Evolutionary conservation across 2,329 filamentous ascomycete species (phyloP).

Genomic region (Trichoderma sp.): DNA sequence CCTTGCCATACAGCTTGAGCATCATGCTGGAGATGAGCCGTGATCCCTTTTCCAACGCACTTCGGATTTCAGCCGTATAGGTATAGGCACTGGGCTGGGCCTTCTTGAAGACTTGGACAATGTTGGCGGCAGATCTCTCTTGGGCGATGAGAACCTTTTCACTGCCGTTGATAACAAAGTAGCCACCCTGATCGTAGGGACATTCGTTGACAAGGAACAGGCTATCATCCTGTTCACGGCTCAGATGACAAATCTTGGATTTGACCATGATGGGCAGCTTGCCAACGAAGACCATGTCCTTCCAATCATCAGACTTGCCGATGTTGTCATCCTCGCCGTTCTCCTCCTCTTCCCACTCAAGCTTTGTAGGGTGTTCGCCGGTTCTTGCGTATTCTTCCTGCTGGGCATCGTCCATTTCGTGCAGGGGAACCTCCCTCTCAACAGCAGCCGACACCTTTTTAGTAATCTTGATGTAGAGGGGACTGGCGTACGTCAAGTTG

Average conservation of each 20-base stretch:
- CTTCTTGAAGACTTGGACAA: slow-evolving; percentile 99
- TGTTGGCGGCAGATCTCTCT: slow-evolving; percentile 95
- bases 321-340: slow-evolving; percentile 49
- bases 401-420: slow-evolving; percentile 68
- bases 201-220: slow-evolving; percentile 94
- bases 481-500: slow-evolving; percentile 92
- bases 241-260: slow-evolving; percentile 90
- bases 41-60: slow-evolving; percentile 93
- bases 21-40: slow-evolving; percentile 89
- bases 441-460: slow-evolving; percentile 82
- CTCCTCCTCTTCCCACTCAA: slow-evolving; percentile 62
- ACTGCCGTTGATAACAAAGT: slow-evolving; percentile 98
- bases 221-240: slow-evolving; percentile 77
- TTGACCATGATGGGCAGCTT: slow-evolving; percentile 98
- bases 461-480: slow-evolving; percentile 83
- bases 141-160: slow-evolving; percentile 98
- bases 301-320: slow-evolving; percentile 54
- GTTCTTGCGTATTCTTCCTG: slow-evolving; percentile 54
- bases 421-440: slow-evolving; percentile 65
- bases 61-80: slow-evolving; percentile 93
- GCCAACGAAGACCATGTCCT: slow-evolving; percentile 82
- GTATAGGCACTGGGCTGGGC: slow-evolving; percentile 87
- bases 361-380: slow-evolving; percentile 56
- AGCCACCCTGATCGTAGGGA: slow-evolving; percentile 96
- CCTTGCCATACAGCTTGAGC: slow-evolving; percentile 86